Evolutionary conservation across 306 rosid genomes (phyloP).

Genomic region (Hippophae gyantsensis): DNA sequence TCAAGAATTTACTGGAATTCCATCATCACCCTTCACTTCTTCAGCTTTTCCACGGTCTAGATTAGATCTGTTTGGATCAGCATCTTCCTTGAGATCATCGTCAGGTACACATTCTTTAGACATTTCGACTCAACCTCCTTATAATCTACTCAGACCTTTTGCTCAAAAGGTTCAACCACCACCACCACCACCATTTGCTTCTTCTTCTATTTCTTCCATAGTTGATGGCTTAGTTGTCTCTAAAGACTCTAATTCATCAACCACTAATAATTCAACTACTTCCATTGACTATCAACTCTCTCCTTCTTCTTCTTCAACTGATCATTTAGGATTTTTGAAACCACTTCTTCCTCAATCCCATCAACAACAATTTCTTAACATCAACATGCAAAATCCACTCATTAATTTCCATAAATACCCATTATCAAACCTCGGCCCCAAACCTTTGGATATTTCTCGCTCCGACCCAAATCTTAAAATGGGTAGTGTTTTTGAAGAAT

Average conservation of each 20-base stretch:
- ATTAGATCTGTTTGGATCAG: conserved; percentile 52
- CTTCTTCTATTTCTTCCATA: too few relatives aligned
- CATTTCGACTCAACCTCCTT: conserved; percentile 34
- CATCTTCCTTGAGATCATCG: conserved; percentile 16
- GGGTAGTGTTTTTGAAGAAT: conserved; percentile 32
- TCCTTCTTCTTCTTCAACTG: neutral
- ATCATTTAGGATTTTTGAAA: conserved; percentile 10
- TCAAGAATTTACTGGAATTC: conserved; percentile 96
- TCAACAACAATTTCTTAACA: conserved; percentile 21
- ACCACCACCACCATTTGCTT: too few relatives aligned
- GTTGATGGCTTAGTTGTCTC: conserved; percentile 6
- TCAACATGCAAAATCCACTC: conserved; percentile 36
- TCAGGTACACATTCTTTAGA: neutral
- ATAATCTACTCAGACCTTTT: conserved; percentile 68
- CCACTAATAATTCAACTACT: conserved; percentile 9
- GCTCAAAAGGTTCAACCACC: conserved; percentile 35
- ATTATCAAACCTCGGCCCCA: neutral
- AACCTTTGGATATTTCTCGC: conserved; percentile 7
- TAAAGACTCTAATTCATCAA: conserved; percentile 16
- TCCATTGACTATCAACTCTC: conserved; percentile 17
- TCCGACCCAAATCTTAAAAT: conserved; percentile 27
- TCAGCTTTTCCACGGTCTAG: conserved; percentile 58
- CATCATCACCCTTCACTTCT: conserved; percentile 74
- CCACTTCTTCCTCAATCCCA: neutral
- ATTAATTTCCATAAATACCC: conserved; percentile 43